A percentile compares a stretch with the other conserved stretches of the same genome.
These are phyloP conservation scores for Diutina mesorugosa DNA, from an alignment of 1,139 yeast genomes.

Conservation along the genomic window DNA sequence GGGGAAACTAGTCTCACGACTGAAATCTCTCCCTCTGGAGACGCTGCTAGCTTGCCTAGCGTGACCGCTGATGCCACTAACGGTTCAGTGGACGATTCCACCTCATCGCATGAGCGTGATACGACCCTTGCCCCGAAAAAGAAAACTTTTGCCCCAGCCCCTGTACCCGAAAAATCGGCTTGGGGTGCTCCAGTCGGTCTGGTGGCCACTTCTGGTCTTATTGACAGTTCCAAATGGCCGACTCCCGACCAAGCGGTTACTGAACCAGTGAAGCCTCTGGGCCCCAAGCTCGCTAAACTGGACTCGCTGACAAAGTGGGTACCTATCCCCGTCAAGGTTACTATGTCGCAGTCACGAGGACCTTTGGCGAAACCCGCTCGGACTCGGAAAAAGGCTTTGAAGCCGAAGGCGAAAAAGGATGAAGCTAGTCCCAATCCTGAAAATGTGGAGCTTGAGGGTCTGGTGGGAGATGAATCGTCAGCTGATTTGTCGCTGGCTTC, in stretches of 20 bases:
- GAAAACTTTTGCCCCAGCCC: slow-evolving; percentile 57
- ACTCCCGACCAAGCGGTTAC: slow-evolving; percentile 31
- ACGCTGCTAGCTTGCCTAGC: background rate
- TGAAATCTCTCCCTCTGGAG: background rate
- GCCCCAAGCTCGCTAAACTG: slow-evolving; percentile 32
- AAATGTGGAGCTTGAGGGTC: background rate
- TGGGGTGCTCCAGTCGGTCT: slow-evolving; percentile 42
- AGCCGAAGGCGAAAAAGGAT: slow-evolving; percentile 1
- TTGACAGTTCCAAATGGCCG: slow-evolving; percentile 48
- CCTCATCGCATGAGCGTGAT: background rate
- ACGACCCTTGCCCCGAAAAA: slow-evolving; percentile 9
- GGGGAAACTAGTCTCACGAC: background rate
- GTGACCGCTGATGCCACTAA: background rate
- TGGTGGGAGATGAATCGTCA: background rate
- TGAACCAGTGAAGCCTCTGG: slow-evolving; percentile 13
- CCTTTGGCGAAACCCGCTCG: background rate
- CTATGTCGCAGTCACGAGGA: slow-evolving; percentile 18
- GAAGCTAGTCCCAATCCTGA: background rate
- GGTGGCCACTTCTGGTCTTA: slow-evolving; percentile 11
- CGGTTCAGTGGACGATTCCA: background rate
- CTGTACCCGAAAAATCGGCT: slow-evolving; percentile 57
- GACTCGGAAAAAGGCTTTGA: background rate
- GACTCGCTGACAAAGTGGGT: slow-evolving; percentile 65
- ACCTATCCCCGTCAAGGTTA: slow-evolving; percentile 70
- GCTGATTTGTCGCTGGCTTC: background rate